Conservation (phyloP, 2,329 filamentous ascomycete genomes). For the Colletotrichum sp. region DNA sequence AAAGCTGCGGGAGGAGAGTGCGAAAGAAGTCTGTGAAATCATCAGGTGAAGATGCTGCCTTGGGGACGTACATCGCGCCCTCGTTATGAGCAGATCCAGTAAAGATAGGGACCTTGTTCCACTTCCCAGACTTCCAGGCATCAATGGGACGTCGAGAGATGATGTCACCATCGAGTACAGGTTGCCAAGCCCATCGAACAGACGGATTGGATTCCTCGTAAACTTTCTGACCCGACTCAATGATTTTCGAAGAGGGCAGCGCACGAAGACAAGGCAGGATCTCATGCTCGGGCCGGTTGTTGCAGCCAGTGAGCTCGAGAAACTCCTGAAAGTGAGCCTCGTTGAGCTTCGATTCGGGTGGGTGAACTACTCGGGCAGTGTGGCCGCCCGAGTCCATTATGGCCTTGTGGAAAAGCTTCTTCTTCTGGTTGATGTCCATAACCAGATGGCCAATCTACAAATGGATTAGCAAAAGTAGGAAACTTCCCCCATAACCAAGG, state of each 20-base stretch:
- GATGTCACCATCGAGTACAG: slow-evolving; percentile 31
- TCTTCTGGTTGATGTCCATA: slow-evolving; percentile 35
- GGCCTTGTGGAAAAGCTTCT: slow-evolving; percentile 34
- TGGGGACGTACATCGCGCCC: slow-evolving; percentile 32
- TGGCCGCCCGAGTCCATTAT: slow-evolving; percentile 36
- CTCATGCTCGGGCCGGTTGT: slow-evolving; percentile 17
- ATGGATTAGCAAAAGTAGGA: neutral
- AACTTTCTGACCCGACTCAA: slow-evolving; percentile 30
- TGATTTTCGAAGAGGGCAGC: slow-evolving; percentile 27
- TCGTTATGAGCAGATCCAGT: slow-evolving; percentile 33
- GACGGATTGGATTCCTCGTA: slow-evolving; percentile 31
- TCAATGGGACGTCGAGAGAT: slow-evolving; percentile 33
- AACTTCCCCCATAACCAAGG: neutral
- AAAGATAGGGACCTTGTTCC: slow-evolving; percentile 33
- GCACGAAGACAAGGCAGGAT: slow-evolving; percentile 28
- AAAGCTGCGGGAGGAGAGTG: slow-evolving; percentile 31
- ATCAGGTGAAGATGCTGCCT: neutral
- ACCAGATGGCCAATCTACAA: slow-evolving; percentile 32
- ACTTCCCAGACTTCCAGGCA: slow-evolving; percentile 35
- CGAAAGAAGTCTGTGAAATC: slow-evolving; percentile 32
- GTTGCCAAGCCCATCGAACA: slow-evolving; percentile 36
- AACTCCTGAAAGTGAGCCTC: slow-evolving; percentile 32
- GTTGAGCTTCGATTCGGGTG: slow-evolving; percentile 28
- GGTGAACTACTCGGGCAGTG: slow-evolving; percentile 32
- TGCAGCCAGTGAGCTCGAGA: slow-evolving; percentile 31